Conservation (phyloP, 225 moss, liverwort and hornwort species). For the Climacium dendroides region DNA sequence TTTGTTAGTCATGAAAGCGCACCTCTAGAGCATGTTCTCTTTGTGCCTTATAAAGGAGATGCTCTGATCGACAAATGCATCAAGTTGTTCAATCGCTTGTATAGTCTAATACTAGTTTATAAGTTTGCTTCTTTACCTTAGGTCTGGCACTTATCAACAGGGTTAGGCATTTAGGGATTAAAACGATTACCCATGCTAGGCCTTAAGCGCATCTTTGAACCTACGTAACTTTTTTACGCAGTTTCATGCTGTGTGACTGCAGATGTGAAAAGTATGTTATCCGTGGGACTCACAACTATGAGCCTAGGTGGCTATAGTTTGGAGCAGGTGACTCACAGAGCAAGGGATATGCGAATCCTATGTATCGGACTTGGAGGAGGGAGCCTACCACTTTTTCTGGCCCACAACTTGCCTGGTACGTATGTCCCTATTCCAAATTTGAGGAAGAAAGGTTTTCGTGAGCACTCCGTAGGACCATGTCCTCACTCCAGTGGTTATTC, state of each 20-base stretch:
- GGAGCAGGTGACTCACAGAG: conserved; percentile 38
- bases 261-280: conserved; percentile 92
- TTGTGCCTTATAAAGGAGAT: not conserved
- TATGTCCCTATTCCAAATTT: not conserved
- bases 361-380: conserved; percentile 94
- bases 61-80: not conserved
- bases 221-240: not conserved
- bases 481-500: not conserved
- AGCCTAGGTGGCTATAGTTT: conserved; percentile 69
- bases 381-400: conserved; percentile 83
- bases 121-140: not conserved
- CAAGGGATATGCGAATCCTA: conserved; percentile 65
- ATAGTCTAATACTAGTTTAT: not conserved
- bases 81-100: not conserved
- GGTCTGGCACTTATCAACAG: not conserved
- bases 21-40: not conserved
- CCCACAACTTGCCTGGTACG: conserved; percentile 74
- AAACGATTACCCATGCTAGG: not conserved
- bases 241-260: conserved; percentile 13
- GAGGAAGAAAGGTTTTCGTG: not conserved
- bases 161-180: not conserved
- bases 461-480: not conserved
- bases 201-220: not conserved
- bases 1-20: not conserved
- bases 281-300: conserved; percentile 73